Evolutionary conservation across 2,329 filamentous ascomycete genomes (phyloP).

Genomic region (Fusarium mexicanum): DNA sequence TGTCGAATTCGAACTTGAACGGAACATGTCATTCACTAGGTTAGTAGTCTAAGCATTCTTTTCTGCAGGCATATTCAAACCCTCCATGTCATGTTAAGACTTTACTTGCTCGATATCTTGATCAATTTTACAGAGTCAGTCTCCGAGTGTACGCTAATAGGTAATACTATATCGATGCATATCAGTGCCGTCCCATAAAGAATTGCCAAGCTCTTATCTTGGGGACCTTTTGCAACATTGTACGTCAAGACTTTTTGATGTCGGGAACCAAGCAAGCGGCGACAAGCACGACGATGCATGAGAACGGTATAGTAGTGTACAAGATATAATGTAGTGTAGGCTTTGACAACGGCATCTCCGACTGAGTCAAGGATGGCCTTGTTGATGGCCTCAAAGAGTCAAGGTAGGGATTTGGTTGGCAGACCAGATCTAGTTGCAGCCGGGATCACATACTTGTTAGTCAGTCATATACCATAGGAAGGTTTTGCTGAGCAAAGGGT

Average conservation of each 20-base stretch:
- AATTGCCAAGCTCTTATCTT: conserved; percentile 21
- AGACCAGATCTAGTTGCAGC: conserved; percentile 51
- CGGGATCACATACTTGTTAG: conserved; percentile 43
- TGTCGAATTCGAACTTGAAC: not conserved
- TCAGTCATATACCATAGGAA: too few relatives aligned
- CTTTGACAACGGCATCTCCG: conserved; percentile 47
- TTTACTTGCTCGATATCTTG: not conserved
- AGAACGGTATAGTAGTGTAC: conserved; percentile 53
- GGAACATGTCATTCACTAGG: not conserved
- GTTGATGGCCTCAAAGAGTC: conserved; percentile 48
- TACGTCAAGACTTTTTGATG: conserved; percentile 54
- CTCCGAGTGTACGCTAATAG: too few relatives aligned
- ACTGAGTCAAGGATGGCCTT: conserved; percentile 48
- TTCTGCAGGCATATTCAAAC: not conserved
- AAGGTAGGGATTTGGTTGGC: conserved; percentile 44
- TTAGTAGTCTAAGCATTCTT: not conserved
- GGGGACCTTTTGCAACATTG: conserved; percentile 56
- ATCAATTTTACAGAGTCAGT: not conserved
- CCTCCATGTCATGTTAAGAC: not conserved
- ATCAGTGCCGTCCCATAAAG: too few relatives aligned
- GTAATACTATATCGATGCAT: too few relatives aligned
- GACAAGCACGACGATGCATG: conserved; percentile 47
- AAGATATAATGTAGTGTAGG: conserved; percentile 59
- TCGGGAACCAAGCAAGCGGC: conserved; percentile 53
- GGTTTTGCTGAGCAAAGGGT: too few relatives aligned